Percentiles rank a stretch among this genome's conserved stretches.
Evolutionary conservation across 495 filamentous ascomycete genomes (phyloP).

Genomic region (Stereocaulon alpinum): DNA sequence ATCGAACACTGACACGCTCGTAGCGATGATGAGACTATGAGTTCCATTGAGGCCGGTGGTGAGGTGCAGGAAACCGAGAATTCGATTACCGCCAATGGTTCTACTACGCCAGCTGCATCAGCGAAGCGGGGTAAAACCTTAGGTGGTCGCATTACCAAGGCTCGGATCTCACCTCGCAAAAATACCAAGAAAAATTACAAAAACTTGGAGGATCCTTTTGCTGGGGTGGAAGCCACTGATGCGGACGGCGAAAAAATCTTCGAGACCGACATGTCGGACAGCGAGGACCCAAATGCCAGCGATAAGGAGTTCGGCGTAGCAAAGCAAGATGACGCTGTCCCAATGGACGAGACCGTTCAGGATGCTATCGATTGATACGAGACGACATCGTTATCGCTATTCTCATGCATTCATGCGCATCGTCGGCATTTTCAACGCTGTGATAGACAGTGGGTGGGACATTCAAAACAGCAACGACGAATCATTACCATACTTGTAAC

Average conservation of each 20-base stretch:
- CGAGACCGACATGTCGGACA: not conserved
- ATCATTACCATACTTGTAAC: not conserved
- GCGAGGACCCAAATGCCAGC: not conserved
- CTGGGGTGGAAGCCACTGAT: not conserved
- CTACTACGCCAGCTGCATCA: not conserved
- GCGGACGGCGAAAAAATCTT: constrained; percentile 9
- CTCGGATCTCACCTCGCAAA: constrained; percentile 9
- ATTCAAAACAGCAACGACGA: not conserved
- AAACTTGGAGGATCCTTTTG: constrained; percentile 9
- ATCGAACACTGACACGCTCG: not conserved
- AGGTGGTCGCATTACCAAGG: constrained; percentile 3
- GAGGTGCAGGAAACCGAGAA: not conserved
- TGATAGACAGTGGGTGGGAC: not conserved
- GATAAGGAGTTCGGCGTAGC: not conserved
- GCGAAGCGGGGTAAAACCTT: not conserved
- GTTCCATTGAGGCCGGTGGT: not conserved
- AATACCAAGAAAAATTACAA: constrained; percentile 3
- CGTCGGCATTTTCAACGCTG: not conserved
- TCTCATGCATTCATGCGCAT: not conserved
- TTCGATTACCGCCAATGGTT: not conserved
- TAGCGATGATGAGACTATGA: not conserved
- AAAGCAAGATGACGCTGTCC: not conserved
- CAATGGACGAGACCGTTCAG: not conserved
- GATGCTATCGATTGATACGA: not conserved
- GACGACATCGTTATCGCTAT: not conserved